Conservation (phyloP, 495 filamentous ascomycete species). For the Clohesyomyces aquaticus region DNA sequence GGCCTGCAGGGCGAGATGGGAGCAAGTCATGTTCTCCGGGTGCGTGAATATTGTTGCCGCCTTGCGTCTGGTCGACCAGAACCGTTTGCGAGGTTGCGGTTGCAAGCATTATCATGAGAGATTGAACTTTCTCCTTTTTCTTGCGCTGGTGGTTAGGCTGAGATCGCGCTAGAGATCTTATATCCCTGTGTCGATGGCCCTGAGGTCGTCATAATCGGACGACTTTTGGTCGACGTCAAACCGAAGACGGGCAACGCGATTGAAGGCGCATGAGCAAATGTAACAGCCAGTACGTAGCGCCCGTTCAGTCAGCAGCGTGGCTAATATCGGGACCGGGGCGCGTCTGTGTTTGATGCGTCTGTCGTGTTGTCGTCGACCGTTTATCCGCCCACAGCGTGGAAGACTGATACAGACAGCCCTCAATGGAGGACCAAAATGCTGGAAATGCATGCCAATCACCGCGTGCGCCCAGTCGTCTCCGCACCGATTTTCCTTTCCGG, state of each 20-base stretch:
- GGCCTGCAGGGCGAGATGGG: too few species aligned
- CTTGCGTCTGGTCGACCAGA: background rate
- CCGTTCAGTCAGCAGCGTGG: background rate
- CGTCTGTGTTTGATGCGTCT: background rate
- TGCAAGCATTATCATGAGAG: background rate
- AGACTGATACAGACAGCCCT: background rate
- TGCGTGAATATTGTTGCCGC: background rate
- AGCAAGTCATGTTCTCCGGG: background rate
- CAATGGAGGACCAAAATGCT: background rate
- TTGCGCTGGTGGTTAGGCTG: background rate
- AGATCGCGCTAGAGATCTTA: conserved; percentile 3
- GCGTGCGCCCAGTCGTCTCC: background rate
- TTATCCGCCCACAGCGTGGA: background rate
- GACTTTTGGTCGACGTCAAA: background rate
- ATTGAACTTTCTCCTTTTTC: conserved; percentile 5
- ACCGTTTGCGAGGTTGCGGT: too few species aligned
- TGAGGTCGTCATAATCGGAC: background rate
- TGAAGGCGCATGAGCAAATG: background rate
- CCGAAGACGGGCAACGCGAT: too few species aligned
- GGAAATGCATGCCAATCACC: background rate
- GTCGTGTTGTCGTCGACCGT: background rate
- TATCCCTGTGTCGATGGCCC: conserved; percentile 21
- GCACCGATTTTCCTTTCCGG: too few species aligned
- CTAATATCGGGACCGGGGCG: background rate
- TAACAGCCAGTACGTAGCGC: background rate